A percentile compares a stretch with the other conserved stretches of the same genome.
These are phyloP conservation scores for Silene noctiflora DNA, from an alignment of 179 eudicot species.

Conservation along the genomic window DNA sequence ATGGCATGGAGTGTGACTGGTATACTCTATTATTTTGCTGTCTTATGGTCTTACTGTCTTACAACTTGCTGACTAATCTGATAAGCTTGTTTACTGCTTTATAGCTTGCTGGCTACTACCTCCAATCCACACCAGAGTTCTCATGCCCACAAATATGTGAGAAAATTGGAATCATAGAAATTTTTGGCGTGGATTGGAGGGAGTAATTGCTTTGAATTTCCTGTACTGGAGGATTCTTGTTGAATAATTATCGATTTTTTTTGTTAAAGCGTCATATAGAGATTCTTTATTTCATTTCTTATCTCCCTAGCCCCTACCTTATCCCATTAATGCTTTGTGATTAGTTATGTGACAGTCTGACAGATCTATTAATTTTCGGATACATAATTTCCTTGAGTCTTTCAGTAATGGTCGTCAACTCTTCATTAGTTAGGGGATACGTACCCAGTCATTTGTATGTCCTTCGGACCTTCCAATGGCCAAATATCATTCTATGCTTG, in stretches of 20 bases:
- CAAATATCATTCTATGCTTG: neutral
- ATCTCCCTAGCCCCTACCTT: slow-evolving; percentile 4
- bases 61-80: neutral
- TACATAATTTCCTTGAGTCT: slow-evolving; percentile 1
- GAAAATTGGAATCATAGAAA: neutral
- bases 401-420: neutral
- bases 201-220: neutral
- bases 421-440: neutral
- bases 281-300: neutral
- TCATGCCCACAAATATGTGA: neutral
- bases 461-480: neutral
- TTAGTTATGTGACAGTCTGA: no score
- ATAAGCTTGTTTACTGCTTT: neutral
- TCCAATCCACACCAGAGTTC: neutral
- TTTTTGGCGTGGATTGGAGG: neutral
- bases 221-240: neutral
- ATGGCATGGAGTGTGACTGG: slow-evolving; percentile 94
- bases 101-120: neutral
- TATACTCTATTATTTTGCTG: slow-evolving; percentile 27
- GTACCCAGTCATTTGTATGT: neutral
- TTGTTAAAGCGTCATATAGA: neutral
- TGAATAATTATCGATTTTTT: neutral
- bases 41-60: slow-evolving; percentile 8
- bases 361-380: neutral
- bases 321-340: slow-evolving; percentile 1